These are phyloP conservation scores for Penicillium sp. DNA, from an alignment of 2,329 filamentous ascomycete genomes.

Conservation along the genomic window DNA sequence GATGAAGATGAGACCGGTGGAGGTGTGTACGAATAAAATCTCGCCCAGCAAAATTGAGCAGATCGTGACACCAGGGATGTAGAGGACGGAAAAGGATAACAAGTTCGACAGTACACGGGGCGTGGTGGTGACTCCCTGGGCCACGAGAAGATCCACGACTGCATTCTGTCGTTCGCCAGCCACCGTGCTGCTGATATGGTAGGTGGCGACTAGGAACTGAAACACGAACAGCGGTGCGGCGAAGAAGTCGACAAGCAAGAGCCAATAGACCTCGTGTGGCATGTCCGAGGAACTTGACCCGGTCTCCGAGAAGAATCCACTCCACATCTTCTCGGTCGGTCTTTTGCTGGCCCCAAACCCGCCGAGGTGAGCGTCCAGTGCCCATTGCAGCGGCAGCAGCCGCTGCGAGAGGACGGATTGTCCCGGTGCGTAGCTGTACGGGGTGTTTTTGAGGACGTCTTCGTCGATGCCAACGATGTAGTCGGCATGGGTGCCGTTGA, in stretches of 20 bases:
- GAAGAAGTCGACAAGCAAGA: neutral
- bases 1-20: constrained; percentile 4
- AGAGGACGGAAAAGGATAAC: constrained; percentile 1
- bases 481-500: constrained; percentile 4
- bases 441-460: constrained; percentile 1
- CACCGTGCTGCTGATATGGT: constrained; percentile 3
- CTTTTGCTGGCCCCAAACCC: neutral
- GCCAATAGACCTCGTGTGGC: constrained; percentile 1
- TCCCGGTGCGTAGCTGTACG: constrained; percentile 1
- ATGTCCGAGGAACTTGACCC: neutral
- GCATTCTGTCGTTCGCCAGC: neutral
- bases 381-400: constrained; percentile 1
- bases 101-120: constrained; percentile 2
- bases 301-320: neutral
- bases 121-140: neutral
- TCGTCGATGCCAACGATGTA: constrained; percentile 2
- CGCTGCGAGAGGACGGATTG: constrained; percentile 2
- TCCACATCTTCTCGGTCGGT: constrained; percentile 5
- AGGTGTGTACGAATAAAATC: constrained; percentile 2
- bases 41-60: constrained; percentile 3
- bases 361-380: constrained; percentile 1
- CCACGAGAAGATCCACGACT: constrained; percentile 3
- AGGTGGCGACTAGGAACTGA: neutral
- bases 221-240: constrained; percentile 1
- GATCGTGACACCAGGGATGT: constrained; percentile 1